Evolutionary conservation across 169 alveolate genomes (phyloP).

Genomic region (Plasmodium blacklocki): DNA sequence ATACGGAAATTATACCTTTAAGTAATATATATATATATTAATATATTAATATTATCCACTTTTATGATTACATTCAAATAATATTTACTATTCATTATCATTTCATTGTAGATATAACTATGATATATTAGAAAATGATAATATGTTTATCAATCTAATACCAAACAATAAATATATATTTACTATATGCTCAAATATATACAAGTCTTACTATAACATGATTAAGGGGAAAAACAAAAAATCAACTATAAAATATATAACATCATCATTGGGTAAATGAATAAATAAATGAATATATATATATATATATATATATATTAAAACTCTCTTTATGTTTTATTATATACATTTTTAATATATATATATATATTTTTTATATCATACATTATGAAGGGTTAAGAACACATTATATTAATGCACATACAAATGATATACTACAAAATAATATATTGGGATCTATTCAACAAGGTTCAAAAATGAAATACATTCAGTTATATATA

Average conservation of each 20-base stretch:
- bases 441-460: conserved; percentile 52
- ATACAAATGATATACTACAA: conserved; percentile 20
- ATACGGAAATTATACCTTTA: conserved; percentile 64
- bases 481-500: background rate
- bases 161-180: conserved; percentile 55
- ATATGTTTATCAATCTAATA: conserved; percentile 32
- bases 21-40: conserved; percentile 12
- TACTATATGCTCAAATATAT: conserved; percentile 65
- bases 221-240: conserved; percentile 48
- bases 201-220: conserved; percentile 59
- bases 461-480: conserved; percentile 48
- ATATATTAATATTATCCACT: too few relatives aligned
- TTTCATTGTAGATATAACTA: conserved; percentile 35
- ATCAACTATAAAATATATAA: conserved; percentile 52
- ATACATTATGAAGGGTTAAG: conserved; percentile 21
- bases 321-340: background rate
- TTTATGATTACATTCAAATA: background rate
- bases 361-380: background rate
- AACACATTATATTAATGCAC: conserved; percentile 25
- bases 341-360: background rate
- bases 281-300: background rate
- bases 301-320: background rate
- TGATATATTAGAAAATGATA: conserved; percentile 60
- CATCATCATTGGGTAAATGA: conserved; percentile 63
- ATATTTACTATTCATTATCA: background rate